Evolutionary conservation across 2,329 filamentous ascomycete genomes (phyloP), one percentile per base, ranked within the genome.

Genomic region (Corniculantispora saksenae): DNA sequence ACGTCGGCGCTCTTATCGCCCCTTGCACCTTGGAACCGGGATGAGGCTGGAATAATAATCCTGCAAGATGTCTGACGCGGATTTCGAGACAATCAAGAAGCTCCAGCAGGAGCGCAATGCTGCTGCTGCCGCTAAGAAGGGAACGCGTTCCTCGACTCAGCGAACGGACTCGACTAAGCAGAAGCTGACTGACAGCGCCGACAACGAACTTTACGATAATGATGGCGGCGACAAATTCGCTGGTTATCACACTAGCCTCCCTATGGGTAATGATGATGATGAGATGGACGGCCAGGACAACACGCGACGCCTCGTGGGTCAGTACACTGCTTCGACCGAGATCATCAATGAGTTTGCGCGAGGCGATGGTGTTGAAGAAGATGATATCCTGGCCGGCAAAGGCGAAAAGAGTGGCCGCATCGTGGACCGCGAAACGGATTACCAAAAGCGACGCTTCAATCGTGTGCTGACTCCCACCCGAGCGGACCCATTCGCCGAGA

Each of bases 301-400:
- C 71, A 89, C 91, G 71, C 87, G 91, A 72, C 88, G 92, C 66
- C 83, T 99, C 67, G 90, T 97, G 40, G 94, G 94, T 68, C 95
- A 98, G 79, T 99, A 99, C 80, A 99, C 95, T 43, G 95, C 95
- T 29, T 94, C 93, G 47, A 90, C 88, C 70, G 89, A 91, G 59
- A 93, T 97, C 80, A 94, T 99, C 75, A 92, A 97, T 75, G 95
- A 99, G 79, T 97, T 97, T 79, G 90, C 94, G 27, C 89, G 87
- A 62, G 94, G 94, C 63, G 84, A 85, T 67, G 94, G 92, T 51
- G 92, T 94, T 29, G 94, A 97, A 76, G 94, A 97, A 79, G 93
- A 94, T 66, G 96, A 99, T 73, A 90, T 94, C 8, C 83, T 99
- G 68, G 85, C 93, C 59, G 91, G 91, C 53, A 88, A 90, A 70